These are phyloP conservation scores for Piromyces sp. DNA, from an alignment of 192 early-diverging fungal species.

Conservation along the genomic window DNA sequence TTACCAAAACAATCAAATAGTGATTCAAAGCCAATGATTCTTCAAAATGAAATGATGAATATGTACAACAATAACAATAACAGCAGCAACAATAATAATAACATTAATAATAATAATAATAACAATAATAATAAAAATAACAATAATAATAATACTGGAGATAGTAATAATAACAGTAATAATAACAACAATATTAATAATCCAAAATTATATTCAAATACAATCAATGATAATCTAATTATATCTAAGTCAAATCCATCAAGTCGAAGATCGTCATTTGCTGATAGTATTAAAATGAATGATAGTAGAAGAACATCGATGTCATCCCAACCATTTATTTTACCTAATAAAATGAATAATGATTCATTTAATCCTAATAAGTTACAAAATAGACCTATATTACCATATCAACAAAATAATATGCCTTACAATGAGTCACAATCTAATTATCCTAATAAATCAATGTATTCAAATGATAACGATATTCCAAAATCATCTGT, in stretches of 20 bases:
- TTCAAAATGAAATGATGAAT: background rate
- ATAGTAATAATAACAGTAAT: background rate
- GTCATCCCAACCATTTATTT: background rate
- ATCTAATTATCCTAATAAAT: background rate
- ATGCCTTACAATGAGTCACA: too few relatives aligned
- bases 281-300: background rate
- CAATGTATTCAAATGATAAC: too few relatives aligned
- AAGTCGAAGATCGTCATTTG: background rate
- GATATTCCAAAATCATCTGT: background rate
- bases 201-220: background rate
- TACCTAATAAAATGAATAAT: background rate
- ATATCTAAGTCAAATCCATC: background rate
- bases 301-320: background rate
- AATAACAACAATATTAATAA: background rate
- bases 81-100: background rate
- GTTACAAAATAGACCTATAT: background rate
- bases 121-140: background rate
- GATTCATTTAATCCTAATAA: background rate
- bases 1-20: background rate
- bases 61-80: background rate
- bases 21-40: background rate
- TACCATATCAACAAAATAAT: background rate
- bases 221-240: background rate
- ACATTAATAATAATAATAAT: background rate
- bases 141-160: background rate